Base-by-base conservation (phyloP, 441 rosid genomes). In the Bocquillonia castaneifolia region DNA sequence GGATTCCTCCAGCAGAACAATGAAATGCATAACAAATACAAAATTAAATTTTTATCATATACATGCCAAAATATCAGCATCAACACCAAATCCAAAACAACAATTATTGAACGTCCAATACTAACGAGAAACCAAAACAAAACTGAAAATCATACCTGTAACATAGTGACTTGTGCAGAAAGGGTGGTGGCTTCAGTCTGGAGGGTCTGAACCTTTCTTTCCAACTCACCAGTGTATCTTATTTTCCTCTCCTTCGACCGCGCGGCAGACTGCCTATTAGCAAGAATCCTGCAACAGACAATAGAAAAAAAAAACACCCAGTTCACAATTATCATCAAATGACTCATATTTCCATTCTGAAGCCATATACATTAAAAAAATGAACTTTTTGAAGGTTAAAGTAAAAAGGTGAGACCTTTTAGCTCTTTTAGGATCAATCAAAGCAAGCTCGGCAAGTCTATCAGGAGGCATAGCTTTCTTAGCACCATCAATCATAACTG, bases 101-200 rank as follows among this genome's bases (percentile, higher is more conserved):
- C 6, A 5, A 23, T 32, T 18, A 15, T 37, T 52, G 26, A 23
- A 32, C 17, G 52, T 10, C 23, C 15, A 18, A 55, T 9, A 28
- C 7, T n/a, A 63, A 23, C n/a, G 37, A 22, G 10, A 12, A 28
- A n/a, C 12, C 12, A 54, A 37, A 59, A 23, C 23, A 48, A 66
- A n/a, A 68, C 10, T 15, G 26, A 17, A 56, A 5, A n/a, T n/a
- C 34, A 26, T 72, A 90, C 98, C 98, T 92, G 97, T 67, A 92
- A 76, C 86, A 87, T 76, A 4, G 97, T 88, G 76, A 92, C 96
- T 78, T 93, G 97, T 1, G 98, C 95, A 36, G 98, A 92, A 59
- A 92, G 84, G 17, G 91, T 90, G n/a, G 98, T 92, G 17, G 98
- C 98, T 84, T 92, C 98, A 18, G 90, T 84, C 83, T 92, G 98